phyloP scores from a whole-genome alignment of 208 protist genomes.

The Strigomonas oncopelti region DNA sequence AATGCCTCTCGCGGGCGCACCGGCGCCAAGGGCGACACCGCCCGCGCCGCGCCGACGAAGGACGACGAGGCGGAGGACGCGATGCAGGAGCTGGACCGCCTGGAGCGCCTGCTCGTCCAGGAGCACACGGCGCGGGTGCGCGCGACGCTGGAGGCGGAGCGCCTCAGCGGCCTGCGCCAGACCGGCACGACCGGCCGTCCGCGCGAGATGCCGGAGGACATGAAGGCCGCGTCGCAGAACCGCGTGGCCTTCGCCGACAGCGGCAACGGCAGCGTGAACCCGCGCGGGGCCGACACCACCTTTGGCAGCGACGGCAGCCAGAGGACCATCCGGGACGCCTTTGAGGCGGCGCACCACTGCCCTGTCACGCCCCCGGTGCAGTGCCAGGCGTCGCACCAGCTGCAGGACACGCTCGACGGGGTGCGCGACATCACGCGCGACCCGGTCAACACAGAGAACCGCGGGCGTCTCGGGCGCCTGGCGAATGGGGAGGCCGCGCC shows the following conservation, averaged over 20 bases:
- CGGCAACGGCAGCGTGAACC: conserved; percentile 4
- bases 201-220: conserved; percentile 26
- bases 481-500: background rate
- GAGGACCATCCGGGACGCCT: conserved; percentile 55
- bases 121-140: conserved; percentile 83
- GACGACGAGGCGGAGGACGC: conserved; percentile 37
- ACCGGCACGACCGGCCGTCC: conserved; percentile 34
- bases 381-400: conserved; percentile 65
- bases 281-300: conserved; percentile 6
- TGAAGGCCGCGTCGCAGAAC: background rate
- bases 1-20: conserved; percentile 69
- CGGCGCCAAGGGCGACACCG: conserved; percentile 15
- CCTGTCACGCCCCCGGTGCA: conserved; percentile 65
- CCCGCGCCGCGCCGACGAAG: background rate
- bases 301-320: conserved; percentile 14
- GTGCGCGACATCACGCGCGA: conserved; percentile 61
- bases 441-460: conserved; percentile 56
- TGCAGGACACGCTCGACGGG: conserved; percentile 72
- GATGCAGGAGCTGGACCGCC: conserved; percentile 73
- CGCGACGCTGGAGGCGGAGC: conserved; percentile 58
- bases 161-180: conserved; percentile 27
- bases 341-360: conserved; percentile 56
- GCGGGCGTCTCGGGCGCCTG: conserved; percentile 29
- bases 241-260: conserved; percentile 2
- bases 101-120: conserved; percentile 84